phyloP scores from a whole-genome alignment of 2,329 filamentous ascomycete genomes.

The Akanthomyces dipterigenus region DNA sequence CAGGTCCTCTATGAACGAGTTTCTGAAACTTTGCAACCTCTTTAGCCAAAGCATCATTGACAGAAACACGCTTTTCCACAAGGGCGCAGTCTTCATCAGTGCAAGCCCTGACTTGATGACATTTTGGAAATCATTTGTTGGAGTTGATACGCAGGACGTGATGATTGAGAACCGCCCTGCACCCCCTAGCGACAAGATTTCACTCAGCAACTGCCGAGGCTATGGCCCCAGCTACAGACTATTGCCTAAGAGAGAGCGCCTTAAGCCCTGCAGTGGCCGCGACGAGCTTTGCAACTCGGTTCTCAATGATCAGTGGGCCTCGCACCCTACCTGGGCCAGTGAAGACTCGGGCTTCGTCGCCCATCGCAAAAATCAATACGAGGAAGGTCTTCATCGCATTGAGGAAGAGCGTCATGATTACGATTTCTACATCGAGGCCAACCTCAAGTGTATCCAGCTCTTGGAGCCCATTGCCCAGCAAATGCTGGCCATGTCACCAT shows the following conservation, averaged over 20 bases:
- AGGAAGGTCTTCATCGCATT: conserved; percentile 90
- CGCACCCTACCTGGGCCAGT: conserved; percentile 96
- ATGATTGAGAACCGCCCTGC: conserved; percentile 71
- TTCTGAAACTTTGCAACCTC: conserved; percentile 92
- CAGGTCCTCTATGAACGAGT: conserved; percentile 87
- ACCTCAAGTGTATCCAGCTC: conserved; percentile 89
- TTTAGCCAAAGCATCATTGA: conserved; percentile 92
- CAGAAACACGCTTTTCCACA: conserved; percentile 71
- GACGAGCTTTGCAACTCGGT: conserved; percentile 92
- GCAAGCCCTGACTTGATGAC: conserved; percentile 81
- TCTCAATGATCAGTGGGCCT: conserved; percentile 96
- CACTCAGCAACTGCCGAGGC: conserved; percentile 90
- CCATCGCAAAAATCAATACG: conserved; percentile 91
- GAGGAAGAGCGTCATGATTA: conserved; percentile 98
- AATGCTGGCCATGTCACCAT: conserved; percentile 69
- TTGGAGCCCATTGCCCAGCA: conserved; percentile 91
- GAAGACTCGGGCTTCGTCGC: conserved; percentile 97
- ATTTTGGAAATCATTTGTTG: conserved; percentile 81
- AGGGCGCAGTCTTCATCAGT: conserved; percentile 79
- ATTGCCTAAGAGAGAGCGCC: conserved; percentile 80
- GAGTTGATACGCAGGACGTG: conserved; percentile 69
- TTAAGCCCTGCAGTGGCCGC: conserved; percentile 86
- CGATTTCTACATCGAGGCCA: conserved; percentile 96
- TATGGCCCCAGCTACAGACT: conserved; percentile 92
- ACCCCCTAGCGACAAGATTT: conserved; percentile 74